Conservation (phyloP, 148 eudicot genomes). For the Silene conica region DNA sequence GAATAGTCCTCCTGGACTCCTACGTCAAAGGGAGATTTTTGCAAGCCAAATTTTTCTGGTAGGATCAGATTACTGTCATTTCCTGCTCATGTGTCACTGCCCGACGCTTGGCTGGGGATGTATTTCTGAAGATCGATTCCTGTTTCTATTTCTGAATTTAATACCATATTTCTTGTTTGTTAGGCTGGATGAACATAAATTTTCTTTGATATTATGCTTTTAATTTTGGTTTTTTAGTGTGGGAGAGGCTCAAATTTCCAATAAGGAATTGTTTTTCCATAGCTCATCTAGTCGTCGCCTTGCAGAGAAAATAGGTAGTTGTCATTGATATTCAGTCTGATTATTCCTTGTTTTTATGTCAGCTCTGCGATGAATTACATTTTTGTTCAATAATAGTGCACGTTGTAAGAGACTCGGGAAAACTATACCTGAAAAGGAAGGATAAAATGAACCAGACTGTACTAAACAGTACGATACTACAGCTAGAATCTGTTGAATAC, state of each 20-base stretch:
- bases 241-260: background rate
- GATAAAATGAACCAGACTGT: too few relatives aligned
- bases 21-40: slow-evolving; percentile 1
- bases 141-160: too few relatives aligned
- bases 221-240: background rate
- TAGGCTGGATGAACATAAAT: background rate
- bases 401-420: background rate
- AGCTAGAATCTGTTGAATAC: background rate
- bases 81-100: too few relatives aligned
- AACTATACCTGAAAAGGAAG: background rate
- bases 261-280: background rate
- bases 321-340: background rate
- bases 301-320: background rate
- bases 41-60: too few relatives aligned
- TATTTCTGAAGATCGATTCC: background rate
- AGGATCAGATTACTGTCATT: too few relatives aligned
- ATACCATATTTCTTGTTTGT: background rate
- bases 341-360: background rate
- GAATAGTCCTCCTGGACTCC: background rate
- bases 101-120: too few relatives aligned
- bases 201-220: background rate
- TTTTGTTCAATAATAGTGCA: background rate
- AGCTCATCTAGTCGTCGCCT: background rate
- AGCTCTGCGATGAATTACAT: background rate
- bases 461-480: too few relatives aligned